Percentiles rank a stretch among this genome's conserved stretches.
phyloP scores from a whole-genome alignment of 225 moss, liverwort and hornwort species.

The Pleurozium schreberi region DNA sequence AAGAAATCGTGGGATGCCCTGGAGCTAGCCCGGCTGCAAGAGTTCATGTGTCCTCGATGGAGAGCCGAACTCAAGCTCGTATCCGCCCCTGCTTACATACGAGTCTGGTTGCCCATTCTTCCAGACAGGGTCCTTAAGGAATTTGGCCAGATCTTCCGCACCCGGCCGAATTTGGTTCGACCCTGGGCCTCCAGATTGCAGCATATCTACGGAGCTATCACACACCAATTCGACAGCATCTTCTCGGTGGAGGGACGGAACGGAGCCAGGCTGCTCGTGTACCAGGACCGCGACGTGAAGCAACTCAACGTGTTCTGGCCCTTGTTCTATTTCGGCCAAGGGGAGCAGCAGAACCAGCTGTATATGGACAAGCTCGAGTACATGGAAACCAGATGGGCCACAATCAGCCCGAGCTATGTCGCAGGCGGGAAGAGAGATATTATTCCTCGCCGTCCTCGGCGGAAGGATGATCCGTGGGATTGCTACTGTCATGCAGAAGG shows the following conservation, averaged over 20 bases:
- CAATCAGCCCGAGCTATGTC: conserved; percentile 23
- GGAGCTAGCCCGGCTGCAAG: conserved; percentile 23
- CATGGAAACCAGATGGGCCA: conserved; percentile 38
- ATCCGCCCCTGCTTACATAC: conserved; percentile 21
- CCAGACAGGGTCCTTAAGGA: conserved; percentile 19
- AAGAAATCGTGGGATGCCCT: conserved; percentile 32
- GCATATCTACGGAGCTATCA: conserved; percentile 32
- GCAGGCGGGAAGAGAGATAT: conserved; percentile 3
- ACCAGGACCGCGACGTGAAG: conserved; percentile 42
- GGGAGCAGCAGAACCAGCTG: conserved; percentile 8
- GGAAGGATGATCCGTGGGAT: neutral
- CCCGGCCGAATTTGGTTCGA: conserved; percentile 32
- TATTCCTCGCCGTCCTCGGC: neutral
- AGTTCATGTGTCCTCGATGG: conserved; percentile 36
- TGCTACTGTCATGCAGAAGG: conserved; percentile 19
- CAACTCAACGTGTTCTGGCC: conserved; percentile 36
- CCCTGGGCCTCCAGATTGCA: conserved; percentile 37
- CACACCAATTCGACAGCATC: conserved; percentile 49
- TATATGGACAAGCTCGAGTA: conserved; percentile 32
- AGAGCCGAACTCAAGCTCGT: conserved; percentile 32
- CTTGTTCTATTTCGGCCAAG: conserved; percentile 27
- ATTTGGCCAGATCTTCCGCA: conserved; percentile 31
- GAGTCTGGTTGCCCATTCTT: conserved; percentile 22
- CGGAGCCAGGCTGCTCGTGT: conserved; percentile 32
- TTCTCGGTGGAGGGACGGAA: conserved; percentile 34